phyloP scores from a whole-genome alignment of 129 eudicot genomes.

The Logfia minima region DNA sequence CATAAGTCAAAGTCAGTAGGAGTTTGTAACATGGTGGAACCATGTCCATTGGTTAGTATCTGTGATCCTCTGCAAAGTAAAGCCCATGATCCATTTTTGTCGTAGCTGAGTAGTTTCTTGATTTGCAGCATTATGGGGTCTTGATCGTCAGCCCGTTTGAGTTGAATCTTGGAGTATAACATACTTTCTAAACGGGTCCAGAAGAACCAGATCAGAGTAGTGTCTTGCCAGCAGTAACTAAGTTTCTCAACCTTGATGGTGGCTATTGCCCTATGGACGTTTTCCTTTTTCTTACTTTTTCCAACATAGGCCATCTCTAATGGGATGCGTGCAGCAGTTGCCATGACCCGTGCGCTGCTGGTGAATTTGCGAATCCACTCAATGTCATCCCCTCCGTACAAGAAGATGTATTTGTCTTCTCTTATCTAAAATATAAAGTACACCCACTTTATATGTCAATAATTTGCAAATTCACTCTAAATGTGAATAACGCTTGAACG shows the following conservation, averaged over 20 bases:
- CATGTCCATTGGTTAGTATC: slow-evolving; percentile 50
- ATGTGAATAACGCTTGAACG: background rate
- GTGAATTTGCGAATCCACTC: slow-evolving; percentile 68
- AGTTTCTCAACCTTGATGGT: slow-evolving; percentile 49
- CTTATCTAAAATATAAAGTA: slow-evolving; percentile 30
- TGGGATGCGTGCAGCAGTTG: slow-evolving; percentile 41
- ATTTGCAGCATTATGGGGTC: slow-evolving; percentile 68
- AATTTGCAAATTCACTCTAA: background rate
- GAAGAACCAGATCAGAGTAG: slow-evolving; percentile 54
- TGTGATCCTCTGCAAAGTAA: slow-evolving; percentile 60
- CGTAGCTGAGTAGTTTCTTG: slow-evolving; percentile 66
- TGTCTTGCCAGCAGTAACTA: slow-evolving; percentile 57
- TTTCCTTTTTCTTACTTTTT: slow-evolving; percentile 51
- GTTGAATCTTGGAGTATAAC: slow-evolving; percentile 74
- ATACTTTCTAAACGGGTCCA: slow-evolving; percentile 72
- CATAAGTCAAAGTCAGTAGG: slow-evolving; percentile 44
- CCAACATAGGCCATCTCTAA: slow-evolving; percentile 68
- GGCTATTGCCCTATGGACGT: slow-evolving; percentile 39
- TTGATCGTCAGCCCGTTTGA: slow-evolving; percentile 44
- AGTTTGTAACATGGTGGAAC: slow-evolving; percentile 43
- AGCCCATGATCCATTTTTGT: slow-evolving; percentile 81
- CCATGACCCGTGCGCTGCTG: slow-evolving; percentile 41
- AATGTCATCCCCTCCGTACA: slow-evolving; percentile 70
- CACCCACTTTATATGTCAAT: background rate
- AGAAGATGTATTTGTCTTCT: slow-evolving; percentile 45